Conservation (phyloP, 169 alveolate species). For the Blepharisma undulans region DNA sequence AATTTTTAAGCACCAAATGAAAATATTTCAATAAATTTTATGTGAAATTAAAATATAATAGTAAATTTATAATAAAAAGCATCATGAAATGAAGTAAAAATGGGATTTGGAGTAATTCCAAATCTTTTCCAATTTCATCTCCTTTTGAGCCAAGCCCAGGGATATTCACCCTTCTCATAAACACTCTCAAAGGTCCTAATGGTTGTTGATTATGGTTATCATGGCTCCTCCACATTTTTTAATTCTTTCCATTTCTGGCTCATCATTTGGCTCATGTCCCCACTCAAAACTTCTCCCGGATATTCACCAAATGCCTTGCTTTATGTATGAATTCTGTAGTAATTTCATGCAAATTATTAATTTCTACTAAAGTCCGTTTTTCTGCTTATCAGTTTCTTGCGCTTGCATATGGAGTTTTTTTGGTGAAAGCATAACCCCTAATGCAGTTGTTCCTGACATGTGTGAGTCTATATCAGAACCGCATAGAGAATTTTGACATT, state of each 20-base stretch:
- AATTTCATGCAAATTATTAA: background rate
- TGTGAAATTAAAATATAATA: too few relatives aligned
- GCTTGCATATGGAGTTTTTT: background rate
- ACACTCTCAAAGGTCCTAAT: constrained; percentile 63
- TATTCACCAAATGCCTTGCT: background rate
- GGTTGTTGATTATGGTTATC: constrained; percentile 44
- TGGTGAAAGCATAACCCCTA: background rate
- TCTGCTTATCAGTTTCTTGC: constrained; percentile 30
- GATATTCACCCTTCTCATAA: constrained; percentile 44
- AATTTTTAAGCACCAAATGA: too few relatives aligned
- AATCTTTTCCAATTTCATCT: constrained; percentile 48
- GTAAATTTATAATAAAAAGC: too few relatives aligned
- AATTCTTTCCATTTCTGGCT: constrained; percentile 57
- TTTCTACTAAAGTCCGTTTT: background rate
- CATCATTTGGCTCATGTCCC: constrained; percentile 59
- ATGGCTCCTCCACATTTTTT: constrained; percentile 66
- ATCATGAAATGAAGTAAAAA: background rate
- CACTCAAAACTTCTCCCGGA: background rate
- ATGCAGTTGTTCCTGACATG: constrained; percentile 43
- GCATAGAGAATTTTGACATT: background rate
- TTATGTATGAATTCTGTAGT: background rate
- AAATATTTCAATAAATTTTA: too few relatives aligned
- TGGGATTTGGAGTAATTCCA: constrained; percentile 61
- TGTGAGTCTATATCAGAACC: background rate
- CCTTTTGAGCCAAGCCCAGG: constrained; percentile 70